Conservation (phyloP, 2,329 filamentous ascomycete genomes). For the Scedosporium aurantiacum region DNA sequence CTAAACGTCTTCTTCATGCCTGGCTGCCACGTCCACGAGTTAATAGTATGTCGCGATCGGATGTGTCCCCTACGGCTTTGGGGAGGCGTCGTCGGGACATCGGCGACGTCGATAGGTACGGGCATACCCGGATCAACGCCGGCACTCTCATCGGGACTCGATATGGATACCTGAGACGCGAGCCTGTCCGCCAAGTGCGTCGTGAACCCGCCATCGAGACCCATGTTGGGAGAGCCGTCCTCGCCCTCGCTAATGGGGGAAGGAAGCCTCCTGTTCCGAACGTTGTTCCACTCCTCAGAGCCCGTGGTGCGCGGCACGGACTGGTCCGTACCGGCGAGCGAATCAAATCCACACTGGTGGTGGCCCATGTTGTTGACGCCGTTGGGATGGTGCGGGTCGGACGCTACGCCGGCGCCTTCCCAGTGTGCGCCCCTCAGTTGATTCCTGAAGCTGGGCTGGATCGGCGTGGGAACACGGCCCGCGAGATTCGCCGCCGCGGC, state of each 20-base stretch:
- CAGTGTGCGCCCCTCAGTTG: slow-evolving; percentile 43
- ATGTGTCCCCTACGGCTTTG: slow-evolving; percentile 44
- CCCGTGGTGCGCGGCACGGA: slow-evolving; percentile 38
- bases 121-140: slow-evolving; percentile 18
- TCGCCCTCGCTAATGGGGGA: slow-evolving; percentile 51
- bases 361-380: slow-evolving; percentile 27
- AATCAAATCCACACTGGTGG: slow-evolving; percentile 25
- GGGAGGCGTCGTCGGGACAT: slow-evolving; percentile 18
- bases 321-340: slow-evolving; percentile 20
- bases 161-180: slow-evolving; percentile 8
- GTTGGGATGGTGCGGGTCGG: slow-evolving; percentile 21
- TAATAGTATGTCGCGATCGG: slow-evolving; percentile 47
- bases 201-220: slow-evolving; percentile 21
- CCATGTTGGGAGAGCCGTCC: slow-evolving; percentile 25
- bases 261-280: slow-evolving; percentile 42
- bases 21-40: slow-evolving; percentile 49
- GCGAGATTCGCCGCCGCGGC: slow-evolving; percentile 14
- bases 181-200: slow-evolving; percentile 23
- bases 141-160: slow-evolving; percentile 21
- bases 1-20: slow-evolving; percentile 62
- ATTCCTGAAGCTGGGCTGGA: slow-evolving; percentile 45
- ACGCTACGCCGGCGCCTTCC: slow-evolving; percentile 19
- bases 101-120: neutral
- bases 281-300: slow-evolving; percentile 37
- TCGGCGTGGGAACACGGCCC: slow-evolving; percentile 46